Conservation (phyloP, 2,329 filamentous ascomycete genomes). For the Phaeosphaeria sp. region DNA sequence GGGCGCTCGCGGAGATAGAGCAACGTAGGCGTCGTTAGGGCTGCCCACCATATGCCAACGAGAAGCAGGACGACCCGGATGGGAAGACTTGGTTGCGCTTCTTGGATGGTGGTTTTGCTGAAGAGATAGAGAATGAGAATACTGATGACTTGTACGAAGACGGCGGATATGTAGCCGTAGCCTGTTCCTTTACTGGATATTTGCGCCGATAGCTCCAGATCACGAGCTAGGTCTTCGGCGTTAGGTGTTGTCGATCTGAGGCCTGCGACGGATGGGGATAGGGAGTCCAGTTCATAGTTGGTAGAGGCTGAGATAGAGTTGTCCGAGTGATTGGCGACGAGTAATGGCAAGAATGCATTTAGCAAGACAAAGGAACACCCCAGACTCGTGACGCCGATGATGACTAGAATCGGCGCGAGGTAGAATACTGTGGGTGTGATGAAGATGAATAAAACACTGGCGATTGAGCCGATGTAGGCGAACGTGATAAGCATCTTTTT, state of each 20-base stretch:
- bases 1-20: slow-evolving; percentile 84
- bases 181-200: slow-evolving; percentile 91
- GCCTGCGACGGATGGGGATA: slow-evolving; percentile 20
- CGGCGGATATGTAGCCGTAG: slow-evolving; percentile 83
- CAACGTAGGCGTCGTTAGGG: slow-evolving; percentile 83
- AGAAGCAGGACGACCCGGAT: slow-evolving; percentile 82
- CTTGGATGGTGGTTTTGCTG: slow-evolving; percentile 47
- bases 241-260: slow-evolving; percentile 6
- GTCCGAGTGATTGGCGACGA: slow-evolving; percentile 81
- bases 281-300: slow-evolving; percentile 36
- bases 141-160: slow-evolving; percentile 78
- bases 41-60: slow-evolving; percentile 86
- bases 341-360: slow-evolving; percentile 87
- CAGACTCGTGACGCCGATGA: slow-evolving; percentile 87
- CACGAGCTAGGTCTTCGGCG: slow-evolving; percentile 57
- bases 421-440: slow-evolving; percentile 77
- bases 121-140: slow-evolving; percentile 73
- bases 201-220: slow-evolving; percentile 78
- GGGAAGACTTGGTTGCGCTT: slow-evolving; percentile 79
- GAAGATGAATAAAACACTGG: slow-evolving; percentile 82
- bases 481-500: slow-evolving; percentile 84
- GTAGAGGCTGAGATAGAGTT: slow-evolving; percentile 15
- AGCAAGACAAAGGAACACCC: slow-evolving; percentile 95
- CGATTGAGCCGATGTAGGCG: slow-evolving; percentile 76
- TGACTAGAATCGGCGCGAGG: slow-evolving; percentile 78